Evolutionary conservation across 257 asterid species (phyloP).

Genomic region (Solanum ossicruentum): DNA sequence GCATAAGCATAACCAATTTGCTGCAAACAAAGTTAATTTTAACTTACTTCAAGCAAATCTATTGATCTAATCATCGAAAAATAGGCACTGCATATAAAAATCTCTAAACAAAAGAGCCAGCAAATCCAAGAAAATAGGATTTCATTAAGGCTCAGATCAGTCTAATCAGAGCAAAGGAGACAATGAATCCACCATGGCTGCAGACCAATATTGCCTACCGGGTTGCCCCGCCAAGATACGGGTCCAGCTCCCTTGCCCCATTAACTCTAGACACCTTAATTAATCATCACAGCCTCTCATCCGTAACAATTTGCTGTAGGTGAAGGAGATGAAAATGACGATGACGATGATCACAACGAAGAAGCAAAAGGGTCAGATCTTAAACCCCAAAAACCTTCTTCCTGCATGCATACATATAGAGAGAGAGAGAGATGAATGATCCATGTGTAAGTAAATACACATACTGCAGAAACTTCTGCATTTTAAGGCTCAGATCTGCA

Average conservation of each 20-base stretch:
- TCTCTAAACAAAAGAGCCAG: background rate
- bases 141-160: background rate
- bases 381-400: background rate
- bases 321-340: background rate
- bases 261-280: background rate
- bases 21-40: background rate
- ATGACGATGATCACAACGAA: background rate
- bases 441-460: background rate
- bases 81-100: background rate
- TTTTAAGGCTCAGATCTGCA: background rate
- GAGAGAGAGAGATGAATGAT: background rate
- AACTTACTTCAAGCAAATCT: too few species aligned
- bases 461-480: background rate
- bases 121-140: background rate
- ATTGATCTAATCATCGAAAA: background rate
- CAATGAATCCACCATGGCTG: constrained; percentile 1
- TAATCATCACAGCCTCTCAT: background rate
- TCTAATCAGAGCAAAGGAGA: background rate
- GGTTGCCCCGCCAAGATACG: constrained; percentile 6
- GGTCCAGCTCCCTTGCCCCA: background rate
- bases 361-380: background rate
- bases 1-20: background rate
- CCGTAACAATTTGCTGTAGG: background rate
- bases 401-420: background rate
- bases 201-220: background rate